phyloP scores from a whole-genome alignment of 108 stramenopile species.

The Conticribra guillardii region DNA sequence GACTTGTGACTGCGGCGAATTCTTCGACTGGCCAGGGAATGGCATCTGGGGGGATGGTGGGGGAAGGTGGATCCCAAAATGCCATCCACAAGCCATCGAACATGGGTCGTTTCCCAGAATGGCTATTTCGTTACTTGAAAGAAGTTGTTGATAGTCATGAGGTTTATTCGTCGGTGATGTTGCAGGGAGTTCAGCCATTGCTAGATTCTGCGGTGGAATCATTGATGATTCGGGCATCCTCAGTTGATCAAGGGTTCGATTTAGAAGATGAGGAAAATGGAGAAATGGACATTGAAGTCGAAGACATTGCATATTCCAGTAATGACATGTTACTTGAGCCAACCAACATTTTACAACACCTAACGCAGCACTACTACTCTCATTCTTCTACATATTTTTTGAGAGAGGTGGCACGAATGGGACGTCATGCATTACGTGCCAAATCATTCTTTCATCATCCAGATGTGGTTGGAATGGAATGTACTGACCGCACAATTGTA shows the following conservation, averaged over 20 bases:
- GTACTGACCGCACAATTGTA: constrained; percentile 23
- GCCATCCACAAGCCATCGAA: constrained; percentile 18
- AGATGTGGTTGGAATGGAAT: constrained; percentile 56
- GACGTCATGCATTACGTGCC: constrained; percentile 62
- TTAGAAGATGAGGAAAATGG: neutral
- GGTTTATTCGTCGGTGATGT: constrained; percentile 26
- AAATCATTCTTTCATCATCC: constrained; percentile 75
- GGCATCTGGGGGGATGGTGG: neutral
- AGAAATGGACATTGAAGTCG: neutral
- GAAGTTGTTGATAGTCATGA: constrained; percentile 54
- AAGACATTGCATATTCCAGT: too few species aligned
- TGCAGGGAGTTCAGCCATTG: constrained; percentile 30
- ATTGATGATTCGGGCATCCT: constrained; percentile 2
- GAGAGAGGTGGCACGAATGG: constrained; percentile 61
- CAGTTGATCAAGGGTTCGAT: neutral
- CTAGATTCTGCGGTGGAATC: constrained; percentile 40
- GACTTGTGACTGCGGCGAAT: neutral
- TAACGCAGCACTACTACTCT: constrained; percentile 19
- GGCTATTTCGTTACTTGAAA: constrained; percentile 71
- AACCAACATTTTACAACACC: constrained; percentile 9
- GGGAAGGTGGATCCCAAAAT: neutral
- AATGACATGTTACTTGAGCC: too few species aligned
- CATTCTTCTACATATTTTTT: constrained; percentile 46
- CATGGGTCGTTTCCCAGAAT: constrained; percentile 79
- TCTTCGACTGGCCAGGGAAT: neutral